Percentiles rank a stretch among this genome's conserved stretches.
These are phyloP conservation scores for Fusarium nisikadoi DNA, from an alignment of 2,329 filamentous ascomycete species.

Conservation along the genomic window DNA sequence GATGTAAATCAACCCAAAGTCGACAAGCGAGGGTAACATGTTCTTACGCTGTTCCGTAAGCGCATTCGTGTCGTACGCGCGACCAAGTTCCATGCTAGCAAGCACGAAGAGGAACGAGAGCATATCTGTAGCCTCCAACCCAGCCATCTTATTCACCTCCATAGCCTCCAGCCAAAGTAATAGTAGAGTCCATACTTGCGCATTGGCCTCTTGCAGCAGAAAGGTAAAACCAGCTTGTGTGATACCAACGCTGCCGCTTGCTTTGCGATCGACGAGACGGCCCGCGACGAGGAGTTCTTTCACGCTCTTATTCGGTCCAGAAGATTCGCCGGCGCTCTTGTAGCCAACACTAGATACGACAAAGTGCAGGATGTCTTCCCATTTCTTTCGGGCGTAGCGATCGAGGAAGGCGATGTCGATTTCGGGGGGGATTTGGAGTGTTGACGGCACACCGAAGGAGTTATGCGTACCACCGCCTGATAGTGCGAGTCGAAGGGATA, in stretches of 20 bases:
- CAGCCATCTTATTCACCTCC: constrained; percentile 65
- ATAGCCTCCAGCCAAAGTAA: constrained; percentile 92
- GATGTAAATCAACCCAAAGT: constrained; percentile 92
- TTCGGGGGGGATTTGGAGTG: constrained; percentile 67
- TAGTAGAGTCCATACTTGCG: constrained; percentile 95
- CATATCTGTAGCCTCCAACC: constrained; percentile 91
- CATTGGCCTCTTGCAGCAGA: constrained; percentile 92
- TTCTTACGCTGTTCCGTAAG: constrained; percentile 83
- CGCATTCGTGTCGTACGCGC: constrained; percentile 87
- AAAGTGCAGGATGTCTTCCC: constrained; percentile 96
- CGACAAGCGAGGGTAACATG: constrained; percentile 89
- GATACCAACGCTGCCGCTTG: constrained; percentile 78
- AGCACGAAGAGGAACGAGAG: constrained; percentile 96
- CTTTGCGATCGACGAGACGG: constrained; percentile 75
- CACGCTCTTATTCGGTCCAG: constrained; percentile 77
- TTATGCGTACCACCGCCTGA: constrained; percentile 87
- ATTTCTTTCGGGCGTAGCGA: constrained; percentile 85
- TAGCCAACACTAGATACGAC: constrained; percentile 82
- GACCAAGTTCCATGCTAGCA: constrained; percentile 89
- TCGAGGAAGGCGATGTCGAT: constrained; percentile 82
- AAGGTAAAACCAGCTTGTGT: constrained; percentile 96
- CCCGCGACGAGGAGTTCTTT: constrained; percentile 86
- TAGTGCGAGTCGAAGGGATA: constrained; percentile 84
- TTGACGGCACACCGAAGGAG: constrained; percentile 90
- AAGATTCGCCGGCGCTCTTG: constrained; percentile 58